Conservation (phyloP, 2,329 filamentous ascomycete genomes). For the Rhynchosporium agropyri region DNA sequence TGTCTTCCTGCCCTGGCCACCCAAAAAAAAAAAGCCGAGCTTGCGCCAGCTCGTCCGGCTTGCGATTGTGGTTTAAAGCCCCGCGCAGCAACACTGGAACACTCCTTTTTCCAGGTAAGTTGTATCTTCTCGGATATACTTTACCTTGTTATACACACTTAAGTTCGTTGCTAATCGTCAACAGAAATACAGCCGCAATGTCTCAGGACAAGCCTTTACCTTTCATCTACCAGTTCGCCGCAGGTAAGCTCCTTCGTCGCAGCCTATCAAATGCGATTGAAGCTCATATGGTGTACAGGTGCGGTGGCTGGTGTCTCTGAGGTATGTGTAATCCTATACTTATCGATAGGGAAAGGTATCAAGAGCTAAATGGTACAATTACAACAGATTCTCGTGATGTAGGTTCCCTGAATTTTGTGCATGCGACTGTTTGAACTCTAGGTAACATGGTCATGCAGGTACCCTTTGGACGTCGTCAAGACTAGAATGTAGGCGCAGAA, state of each 20-base stretch:
- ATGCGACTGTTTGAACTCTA: slow-evolving; percentile 11
- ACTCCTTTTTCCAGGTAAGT: neutral
- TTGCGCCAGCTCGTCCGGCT: neutral
- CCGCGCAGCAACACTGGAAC: slow-evolving; percentile 1
- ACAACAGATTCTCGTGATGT: slow-evolving; percentile 83
- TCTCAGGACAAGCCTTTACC: slow-evolving; percentile 75
- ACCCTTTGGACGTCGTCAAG: slow-evolving; percentile 98
- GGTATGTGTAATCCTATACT: slow-evolving; percentile 56
- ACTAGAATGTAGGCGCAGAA: slow-evolving; percentile 77
- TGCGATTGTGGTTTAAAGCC: neutral
- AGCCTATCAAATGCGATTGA: slow-evolving; percentile 33
- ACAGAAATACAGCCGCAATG: slow-evolving; percentile 53
- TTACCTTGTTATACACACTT: neutral
- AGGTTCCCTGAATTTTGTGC: slow-evolving; percentile 43
- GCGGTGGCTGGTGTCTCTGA: slow-evolving; percentile 98
- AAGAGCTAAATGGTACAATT: slow-evolving; percentile 31
- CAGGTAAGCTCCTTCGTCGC: slow-evolving; percentile 58
- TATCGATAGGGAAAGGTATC: neutral
- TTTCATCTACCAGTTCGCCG: slow-evolving; percentile 93
- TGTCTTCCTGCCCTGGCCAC: neutral
- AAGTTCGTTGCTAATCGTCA: neutral
- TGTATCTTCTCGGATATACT: neutral
- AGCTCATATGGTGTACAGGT: slow-evolving; percentile 52
- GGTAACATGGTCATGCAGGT: slow-evolving; percentile 61
- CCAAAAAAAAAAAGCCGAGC: too few relatives aligned